Conservation (phyloP, 2,329 filamentous ascomycete species). For the Pseudogymnoascus sp. region DNA sequence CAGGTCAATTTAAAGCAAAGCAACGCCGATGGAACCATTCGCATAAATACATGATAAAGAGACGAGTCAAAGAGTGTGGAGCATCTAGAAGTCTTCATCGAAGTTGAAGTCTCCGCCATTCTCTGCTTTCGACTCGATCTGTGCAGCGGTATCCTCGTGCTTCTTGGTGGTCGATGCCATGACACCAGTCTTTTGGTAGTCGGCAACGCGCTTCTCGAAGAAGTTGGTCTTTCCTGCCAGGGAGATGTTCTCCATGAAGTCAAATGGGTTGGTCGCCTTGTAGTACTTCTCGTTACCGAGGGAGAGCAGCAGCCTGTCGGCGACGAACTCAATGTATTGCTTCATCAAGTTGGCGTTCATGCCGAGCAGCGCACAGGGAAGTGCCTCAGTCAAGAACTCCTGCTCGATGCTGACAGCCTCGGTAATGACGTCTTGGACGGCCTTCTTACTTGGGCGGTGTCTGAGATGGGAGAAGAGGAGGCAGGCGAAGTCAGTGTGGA, state of each 20-base stretch:
- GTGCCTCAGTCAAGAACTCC: conserved; percentile 93
- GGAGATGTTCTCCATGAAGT: conserved; percentile 99
- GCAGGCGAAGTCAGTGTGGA: conserved; percentile 98
- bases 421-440: conserved; percentile 80
- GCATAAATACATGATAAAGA: conserved; percentile 2
- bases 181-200: conserved; percentile 99
- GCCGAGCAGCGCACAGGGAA: conserved; percentile 85
- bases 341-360: conserved; percentile 98
- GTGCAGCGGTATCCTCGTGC: conserved; percentile 38
- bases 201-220: conserved; percentile 99
- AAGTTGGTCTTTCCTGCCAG: conserved; percentile 99
- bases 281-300: conserved; percentile 94
- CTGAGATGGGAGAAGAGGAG: conserved; percentile 96
- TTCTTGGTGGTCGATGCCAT: conserved; percentile 87
- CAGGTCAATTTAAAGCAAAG: conserved; percentile 5
- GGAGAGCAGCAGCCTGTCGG: conserved; percentile 84
- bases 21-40: conserved; percentile 4
- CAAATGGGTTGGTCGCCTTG: conserved; percentile 90
- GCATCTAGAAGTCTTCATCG: conserved; percentile 86
- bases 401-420: conserved; percentile 94
- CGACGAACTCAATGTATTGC: conserved; percentile 99
- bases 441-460: conserved; percentile 74
- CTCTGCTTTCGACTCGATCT: conserved; percentile 44
- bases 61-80: conserved; percentile 12
- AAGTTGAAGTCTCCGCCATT: conserved; percentile 79